phyloP scores from a whole-genome alignment of 2,329 filamentous ascomycete species.

The Colletotrichum kahawae region DNA sequence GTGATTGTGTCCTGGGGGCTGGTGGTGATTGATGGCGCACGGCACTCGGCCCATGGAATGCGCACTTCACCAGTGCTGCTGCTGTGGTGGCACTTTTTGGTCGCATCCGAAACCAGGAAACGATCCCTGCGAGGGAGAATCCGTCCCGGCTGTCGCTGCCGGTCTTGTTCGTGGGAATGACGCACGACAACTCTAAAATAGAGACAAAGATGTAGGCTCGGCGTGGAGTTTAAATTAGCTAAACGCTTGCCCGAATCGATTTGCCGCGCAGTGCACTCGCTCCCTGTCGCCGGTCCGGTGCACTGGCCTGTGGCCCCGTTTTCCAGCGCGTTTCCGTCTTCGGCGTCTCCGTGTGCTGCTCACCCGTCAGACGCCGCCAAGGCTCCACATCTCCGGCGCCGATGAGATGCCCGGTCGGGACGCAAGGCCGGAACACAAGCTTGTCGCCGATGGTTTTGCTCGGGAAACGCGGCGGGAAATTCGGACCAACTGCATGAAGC shows the following conservation, averaged over 20 bases:
- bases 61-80: background rate
- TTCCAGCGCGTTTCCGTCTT: background rate
- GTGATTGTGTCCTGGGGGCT: background rate
- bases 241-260: background rate
- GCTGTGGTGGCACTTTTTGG: background rate
- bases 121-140: background rate
- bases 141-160: background rate
- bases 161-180: background rate
- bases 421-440: no score
- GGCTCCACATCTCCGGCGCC: background rate
- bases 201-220: background rate
- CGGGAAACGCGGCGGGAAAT: accelerated
- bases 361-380: background rate
- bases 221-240: background rate
- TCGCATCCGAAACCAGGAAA: background rate
- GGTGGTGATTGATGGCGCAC: background rate
- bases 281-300: background rate
- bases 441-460: background rate
- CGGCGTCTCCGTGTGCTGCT: background rate
- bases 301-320: background rate
- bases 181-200: background rate
- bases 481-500: background rate
- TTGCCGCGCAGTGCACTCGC: background rate
- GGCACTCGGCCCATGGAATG: background rate
- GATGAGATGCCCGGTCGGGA: background rate